These are phyloP conservation scores for Trypanosoma congolense DNA, from an alignment of 208 protist species.

Conservation along the genomic window DNA sequence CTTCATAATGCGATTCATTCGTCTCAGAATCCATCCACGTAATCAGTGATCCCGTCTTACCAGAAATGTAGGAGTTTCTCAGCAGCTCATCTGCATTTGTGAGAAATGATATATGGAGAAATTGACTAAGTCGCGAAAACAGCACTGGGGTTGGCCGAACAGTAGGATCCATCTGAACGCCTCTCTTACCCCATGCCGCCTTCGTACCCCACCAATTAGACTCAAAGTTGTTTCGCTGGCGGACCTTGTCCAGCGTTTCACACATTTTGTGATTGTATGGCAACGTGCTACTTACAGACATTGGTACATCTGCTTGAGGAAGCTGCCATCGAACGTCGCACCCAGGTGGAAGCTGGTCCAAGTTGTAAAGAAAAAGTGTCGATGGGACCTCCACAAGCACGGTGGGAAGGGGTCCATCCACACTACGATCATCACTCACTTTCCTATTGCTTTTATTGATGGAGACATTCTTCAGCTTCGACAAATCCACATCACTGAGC, in stretches of 20 bases:
- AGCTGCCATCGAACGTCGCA: constrained; percentile 22
- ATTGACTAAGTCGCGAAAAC: constrained; percentile 16
- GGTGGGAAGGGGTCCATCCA: neutral
- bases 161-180: constrained; percentile 13
- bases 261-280: constrained; percentile 17
- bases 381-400: constrained; percentile 5
- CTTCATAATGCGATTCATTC: neutral
- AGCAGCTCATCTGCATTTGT: constrained; percentile 38
- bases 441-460: neutral
- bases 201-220: constrained; percentile 67
- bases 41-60: constrained; percentile 22
- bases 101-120: constrained; percentile 78
- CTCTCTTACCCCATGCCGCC: constrained; percentile 28
- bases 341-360: constrained; percentile 23
- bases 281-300: constrained; percentile 10
- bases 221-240: constrained; percentile 23
- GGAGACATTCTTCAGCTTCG: neutral
- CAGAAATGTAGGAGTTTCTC: constrained; percentile 33
- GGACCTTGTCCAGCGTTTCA: constrained; percentile 18
- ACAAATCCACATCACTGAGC: constrained; percentile 63
- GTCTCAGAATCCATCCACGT: neutral
- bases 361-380: constrained; percentile 17
- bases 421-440: neutral
- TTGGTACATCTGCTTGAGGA: constrained; percentile 8
- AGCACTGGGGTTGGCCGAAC: constrained; percentile 19